phyloP scores from a whole-genome alignment of 1,284 basidiomycete genomes.

The Neonothopanus nambi region DNA sequence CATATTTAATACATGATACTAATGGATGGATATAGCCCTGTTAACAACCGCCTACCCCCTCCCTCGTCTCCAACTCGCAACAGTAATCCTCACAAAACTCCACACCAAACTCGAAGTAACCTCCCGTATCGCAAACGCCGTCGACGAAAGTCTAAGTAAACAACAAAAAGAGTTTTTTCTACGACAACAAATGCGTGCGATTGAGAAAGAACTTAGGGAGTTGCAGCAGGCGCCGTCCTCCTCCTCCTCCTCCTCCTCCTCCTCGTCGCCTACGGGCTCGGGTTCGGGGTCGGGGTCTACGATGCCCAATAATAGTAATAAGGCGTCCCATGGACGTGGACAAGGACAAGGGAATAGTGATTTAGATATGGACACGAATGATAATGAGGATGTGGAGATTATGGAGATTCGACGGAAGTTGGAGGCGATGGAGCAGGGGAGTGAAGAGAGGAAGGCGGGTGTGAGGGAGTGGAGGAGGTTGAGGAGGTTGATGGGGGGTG shows the following conservation, averaged over 20 bases:
- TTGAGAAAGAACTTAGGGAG: constrained; percentile 81
- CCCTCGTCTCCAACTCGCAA: constrained; percentile 62
- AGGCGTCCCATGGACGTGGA: not conserved
- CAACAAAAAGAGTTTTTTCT: constrained; percentile 84
- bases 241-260: too few species aligned
- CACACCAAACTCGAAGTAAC: constrained; percentile 75
- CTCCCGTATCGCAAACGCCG: constrained; percentile 74
- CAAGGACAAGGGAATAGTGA: constrained; percentile 18
- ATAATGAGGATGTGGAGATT: constrained; percentile 76
- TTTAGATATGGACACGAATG: constrained; percentile 68
- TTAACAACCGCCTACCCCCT: constrained; percentile 57
- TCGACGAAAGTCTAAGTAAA: constrained; percentile 76
- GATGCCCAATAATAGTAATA: too few species aligned
- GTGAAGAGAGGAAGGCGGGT: constrained; percentile 79
- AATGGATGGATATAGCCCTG: constrained; percentile 45
- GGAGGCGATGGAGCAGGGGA: constrained; percentile 75
- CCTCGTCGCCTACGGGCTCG: too few species aligned
- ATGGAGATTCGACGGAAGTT: constrained; percentile 78
- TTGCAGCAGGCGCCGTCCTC: constrained; percentile 40
- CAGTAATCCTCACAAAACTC: constrained; percentile 69
- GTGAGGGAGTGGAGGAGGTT: constrained; percentile 80
- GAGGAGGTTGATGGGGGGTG: constrained; percentile 69
- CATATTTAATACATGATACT: constrained; percentile 10
- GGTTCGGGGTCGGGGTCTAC: too few species aligned
- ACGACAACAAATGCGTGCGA: constrained; percentile 85